phyloP scores from a whole-genome alignment of 140 eudicot genomes.

The Cichorium intybus region DNA sequence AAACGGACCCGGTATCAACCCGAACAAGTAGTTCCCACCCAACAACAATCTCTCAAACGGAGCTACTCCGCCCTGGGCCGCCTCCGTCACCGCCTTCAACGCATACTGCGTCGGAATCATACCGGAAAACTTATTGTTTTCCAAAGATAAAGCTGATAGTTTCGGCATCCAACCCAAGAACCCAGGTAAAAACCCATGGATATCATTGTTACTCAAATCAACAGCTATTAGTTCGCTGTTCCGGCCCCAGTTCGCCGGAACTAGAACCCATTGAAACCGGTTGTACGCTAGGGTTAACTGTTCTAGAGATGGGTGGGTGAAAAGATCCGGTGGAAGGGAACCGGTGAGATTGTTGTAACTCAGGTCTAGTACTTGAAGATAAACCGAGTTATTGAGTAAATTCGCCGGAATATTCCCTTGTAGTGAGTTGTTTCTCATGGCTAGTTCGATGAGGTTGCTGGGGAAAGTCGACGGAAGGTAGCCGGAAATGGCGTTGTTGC shows the following conservation, averaged over 20 bases:
- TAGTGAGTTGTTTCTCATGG: conserved; percentile 55
- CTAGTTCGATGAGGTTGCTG: conserved; percentile 39
- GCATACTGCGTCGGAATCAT: conserved; percentile 77
- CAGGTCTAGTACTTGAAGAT: conserved; percentile 75
- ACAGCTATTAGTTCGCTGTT: conserved; percentile 63
- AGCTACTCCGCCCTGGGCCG: conserved; percentile 29
- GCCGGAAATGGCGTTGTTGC: conserved; percentile 68
- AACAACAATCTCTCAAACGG: conserved; percentile 72
- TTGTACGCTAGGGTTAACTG: conserved; percentile 65
- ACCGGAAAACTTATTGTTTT: conserved; percentile 74
- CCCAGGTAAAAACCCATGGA: conserved; percentile 76
- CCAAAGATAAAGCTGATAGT: conserved; percentile 58
- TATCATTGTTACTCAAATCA: conserved; percentile 63
- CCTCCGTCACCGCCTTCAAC: conserved; percentile 40
- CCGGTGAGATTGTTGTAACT: conserved; percentile 75
- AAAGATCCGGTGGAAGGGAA: conserved; percentile 58
- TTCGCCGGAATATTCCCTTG: conserved; percentile 52
- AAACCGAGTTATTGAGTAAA: conserved; percentile 12
- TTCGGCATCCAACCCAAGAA: conserved; percentile 81
- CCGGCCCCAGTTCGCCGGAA: conserved; percentile 31
- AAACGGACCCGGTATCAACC: conserved; percentile 77
- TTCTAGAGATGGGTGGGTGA: conserved; percentile 66
- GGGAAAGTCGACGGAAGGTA: conserved; percentile 45
- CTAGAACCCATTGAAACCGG: conserved; percentile 39
- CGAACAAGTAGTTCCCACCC: conserved; percentile 86